Evolutionary conservation across 148 eudicot species (phyloP).

Genomic region (Pouteria glomerata): DNA sequence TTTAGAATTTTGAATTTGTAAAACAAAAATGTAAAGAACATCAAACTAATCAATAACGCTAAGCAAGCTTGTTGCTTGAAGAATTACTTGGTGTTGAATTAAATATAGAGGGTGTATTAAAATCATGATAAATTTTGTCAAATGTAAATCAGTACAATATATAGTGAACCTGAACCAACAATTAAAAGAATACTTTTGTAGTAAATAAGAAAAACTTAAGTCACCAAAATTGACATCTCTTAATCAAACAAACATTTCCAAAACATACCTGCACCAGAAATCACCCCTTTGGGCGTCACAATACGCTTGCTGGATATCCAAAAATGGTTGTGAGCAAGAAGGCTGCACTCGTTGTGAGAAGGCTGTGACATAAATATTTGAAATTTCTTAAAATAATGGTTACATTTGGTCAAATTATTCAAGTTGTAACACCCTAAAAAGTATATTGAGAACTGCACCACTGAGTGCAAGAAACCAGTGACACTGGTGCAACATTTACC

Average conservation of each 20-base stretch:
- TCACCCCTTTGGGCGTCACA: slow-evolving; percentile 66
- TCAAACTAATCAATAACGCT: neutral
- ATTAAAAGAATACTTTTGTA: neutral
- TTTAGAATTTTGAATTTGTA: slow-evolving; percentile 29
- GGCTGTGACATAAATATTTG: slow-evolving; percentile 28
- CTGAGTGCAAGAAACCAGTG: neutral
- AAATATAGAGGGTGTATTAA: neutral
- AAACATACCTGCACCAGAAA: slow-evolving; percentile 80
- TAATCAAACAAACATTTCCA: neutral
- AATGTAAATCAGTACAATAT: neutral
- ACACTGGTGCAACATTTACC: neutral
- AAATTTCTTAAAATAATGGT: neutral
- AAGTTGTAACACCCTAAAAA: neutral
- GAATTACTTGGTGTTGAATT: neutral
- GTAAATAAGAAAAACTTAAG: neutral
- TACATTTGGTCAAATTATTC: neutral
- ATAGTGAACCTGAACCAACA: neutral
- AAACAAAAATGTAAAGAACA: neutral
- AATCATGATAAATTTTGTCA: neutral
- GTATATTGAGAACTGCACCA: neutral
- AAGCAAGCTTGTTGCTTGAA: neutral
- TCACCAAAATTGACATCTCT: neutral
- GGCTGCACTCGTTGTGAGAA: slow-evolving; percentile 59
- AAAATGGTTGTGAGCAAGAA: slow-evolving; percentile 51
- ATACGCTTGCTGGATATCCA: slow-evolving; percentile 94